These are phyloP conservation scores for Rhizopogon vulgaris DNA, from an alignment of 768 basidiomycete species.

Conservation along the genomic window DNA sequence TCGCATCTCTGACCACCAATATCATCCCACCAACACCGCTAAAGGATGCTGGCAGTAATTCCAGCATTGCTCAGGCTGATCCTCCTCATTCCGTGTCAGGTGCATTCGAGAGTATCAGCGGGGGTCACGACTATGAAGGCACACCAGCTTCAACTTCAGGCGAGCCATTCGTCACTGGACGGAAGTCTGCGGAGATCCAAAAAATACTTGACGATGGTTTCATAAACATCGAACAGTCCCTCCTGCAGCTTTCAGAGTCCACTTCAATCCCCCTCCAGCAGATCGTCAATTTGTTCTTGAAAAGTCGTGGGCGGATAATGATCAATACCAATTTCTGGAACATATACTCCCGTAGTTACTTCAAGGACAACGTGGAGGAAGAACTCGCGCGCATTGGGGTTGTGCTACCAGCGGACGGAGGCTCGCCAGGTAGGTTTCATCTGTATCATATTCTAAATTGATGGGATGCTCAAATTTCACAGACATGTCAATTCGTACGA, in stretches of 20 bases:
- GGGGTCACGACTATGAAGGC: neutral
- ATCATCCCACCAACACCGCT: neutral
- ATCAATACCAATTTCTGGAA: slow-evolving; percentile 4
- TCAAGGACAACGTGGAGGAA: slow-evolving; percentile 3
- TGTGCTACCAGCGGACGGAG: neutral
- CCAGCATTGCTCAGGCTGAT: neutral
- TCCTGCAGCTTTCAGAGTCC: neutral
- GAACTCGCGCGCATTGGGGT: neutral
- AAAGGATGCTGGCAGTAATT: neutral
- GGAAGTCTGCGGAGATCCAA: neutral
- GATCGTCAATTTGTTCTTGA: slow-evolving; percentile 5
- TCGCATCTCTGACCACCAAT: neutral
- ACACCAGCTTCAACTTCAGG: neutral
- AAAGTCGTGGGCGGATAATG: neutral
- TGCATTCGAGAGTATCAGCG: no score
- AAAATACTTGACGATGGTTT: neutral
- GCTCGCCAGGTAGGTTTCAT: neutral
- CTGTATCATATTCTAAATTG: neutral
- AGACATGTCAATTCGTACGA: neutral
- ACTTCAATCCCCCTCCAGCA: slow-evolving; percentile 4
- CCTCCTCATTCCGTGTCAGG: no score
- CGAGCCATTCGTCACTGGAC: neutral
- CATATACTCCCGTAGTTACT: neutral
- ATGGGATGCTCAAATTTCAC: neutral
- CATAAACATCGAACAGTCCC: neutral